These are phyloP conservation scores for Stylonectria norvegica DNA, from an alignment of 2,329 filamentous ascomycete species.

Conservation along the genomic window DNA sequence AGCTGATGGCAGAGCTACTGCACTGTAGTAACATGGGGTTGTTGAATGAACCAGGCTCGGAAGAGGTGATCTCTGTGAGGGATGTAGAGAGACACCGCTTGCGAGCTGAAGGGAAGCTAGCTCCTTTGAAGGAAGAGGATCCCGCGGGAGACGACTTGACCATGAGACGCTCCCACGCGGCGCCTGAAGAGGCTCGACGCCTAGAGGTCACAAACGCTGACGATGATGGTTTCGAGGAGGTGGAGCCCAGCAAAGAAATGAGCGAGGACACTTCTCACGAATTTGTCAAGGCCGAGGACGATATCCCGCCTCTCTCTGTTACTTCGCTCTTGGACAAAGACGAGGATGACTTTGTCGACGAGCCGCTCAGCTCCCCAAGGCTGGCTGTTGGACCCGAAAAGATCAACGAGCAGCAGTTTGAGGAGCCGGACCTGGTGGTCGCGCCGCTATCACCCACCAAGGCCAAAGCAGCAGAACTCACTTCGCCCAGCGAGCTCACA, in stretches of 20 bases:
- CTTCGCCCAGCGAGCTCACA: constrained; percentile 12
- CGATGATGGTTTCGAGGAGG: constrained; percentile 93
- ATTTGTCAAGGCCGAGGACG: constrained; percentile 59
- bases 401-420: constrained; percentile 48
- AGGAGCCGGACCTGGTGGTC: constrained; percentile 56
- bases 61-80: constrained; percentile 76
- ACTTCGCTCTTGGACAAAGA: constrained; percentile 45
- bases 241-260: constrained; percentile 65
- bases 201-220: constrained; percentile 77
- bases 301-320: constrained; percentile 37
- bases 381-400: constrained; percentile 61
- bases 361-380: constrained; percentile 66
- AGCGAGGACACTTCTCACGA: constrained; percentile 70
- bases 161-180: constrained; percentile 52
- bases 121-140: constrained; percentile 38
- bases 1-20: constrained; percentile 94
- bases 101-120: constrained; percentile 70
- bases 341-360: constrained; percentile 74
- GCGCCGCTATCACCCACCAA: constrained; percentile 55
- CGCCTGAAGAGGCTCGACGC: constrained; percentile 61
- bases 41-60: constrained; percentile 85
- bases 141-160: constrained; percentile 55
- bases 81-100: constrained; percentile 79
- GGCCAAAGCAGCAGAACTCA: constrained; percentile 26
- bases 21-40: constrained; percentile 99